Conservation (phyloP, 257 asterid genomes). For the Plantago major region DNA sequence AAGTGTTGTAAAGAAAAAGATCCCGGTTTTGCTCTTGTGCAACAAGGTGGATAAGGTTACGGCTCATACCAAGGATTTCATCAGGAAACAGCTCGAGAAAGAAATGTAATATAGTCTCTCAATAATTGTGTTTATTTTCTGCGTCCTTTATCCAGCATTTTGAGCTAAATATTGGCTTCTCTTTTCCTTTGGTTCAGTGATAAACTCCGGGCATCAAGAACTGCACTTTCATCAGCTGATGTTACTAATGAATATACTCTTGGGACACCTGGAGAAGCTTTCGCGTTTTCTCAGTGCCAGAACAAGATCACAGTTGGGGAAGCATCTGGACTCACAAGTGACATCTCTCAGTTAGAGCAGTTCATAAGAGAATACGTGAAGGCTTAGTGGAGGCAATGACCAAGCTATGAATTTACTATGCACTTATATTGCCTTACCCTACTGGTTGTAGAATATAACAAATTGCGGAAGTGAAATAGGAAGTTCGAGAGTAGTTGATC, state of each 20-base stretch:
- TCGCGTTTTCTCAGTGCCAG: constrained; percentile 68
- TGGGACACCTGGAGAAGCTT: constrained; percentile 72
- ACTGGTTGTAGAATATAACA: neutral
- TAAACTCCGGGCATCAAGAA: constrained; percentile 87
- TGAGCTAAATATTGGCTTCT: neutral
- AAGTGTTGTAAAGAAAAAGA: constrained; percentile 61
- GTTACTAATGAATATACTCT: constrained; percentile 52
- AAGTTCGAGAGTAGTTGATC: constrained; percentile 15
- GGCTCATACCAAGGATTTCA: constrained; percentile 80
- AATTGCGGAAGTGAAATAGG: constrained; percentile 13
- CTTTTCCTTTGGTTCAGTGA: constrained; percentile 41
- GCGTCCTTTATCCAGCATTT: neutral
- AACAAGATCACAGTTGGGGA: constrained; percentile 66
- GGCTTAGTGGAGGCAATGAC: constrained; percentile 28
- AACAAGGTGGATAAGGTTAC: constrained; percentile 89
- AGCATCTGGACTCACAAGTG: constrained; percentile 71
- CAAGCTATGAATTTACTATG: constrained; percentile 9
- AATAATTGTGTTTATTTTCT: constrained; percentile 7
- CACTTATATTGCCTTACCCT: neutral
- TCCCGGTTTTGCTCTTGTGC: constrained; percentile 68
- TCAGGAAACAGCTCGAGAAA: constrained; percentile 76
- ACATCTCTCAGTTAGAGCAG: constrained; percentile 59
- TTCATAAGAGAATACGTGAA: constrained; percentile 63
- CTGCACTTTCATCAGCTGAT: constrained; percentile 83
- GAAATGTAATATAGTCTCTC: constrained; percentile 37